A percentile compares a stretch with the other conserved stretches of the same genome.
Evolutionary conservation across 176 grass and related monocot genomes (phyloP).

Genomic region (Miscanthus lutarioriparius): DNA sequence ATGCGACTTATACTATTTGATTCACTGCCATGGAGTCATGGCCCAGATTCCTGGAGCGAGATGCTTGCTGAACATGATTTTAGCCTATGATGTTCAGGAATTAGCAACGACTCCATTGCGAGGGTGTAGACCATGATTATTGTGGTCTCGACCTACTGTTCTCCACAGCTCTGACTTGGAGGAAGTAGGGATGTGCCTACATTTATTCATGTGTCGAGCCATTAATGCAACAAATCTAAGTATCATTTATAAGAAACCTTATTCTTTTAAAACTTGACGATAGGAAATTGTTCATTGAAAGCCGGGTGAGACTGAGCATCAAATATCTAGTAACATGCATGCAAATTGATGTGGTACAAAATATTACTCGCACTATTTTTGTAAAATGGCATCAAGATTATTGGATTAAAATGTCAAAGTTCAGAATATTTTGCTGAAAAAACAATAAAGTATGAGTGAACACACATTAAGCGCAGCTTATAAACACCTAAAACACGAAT

Average conservation of each 20-base stretch:
- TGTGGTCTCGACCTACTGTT: constrained; percentile 61
- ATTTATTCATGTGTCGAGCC: background rate
- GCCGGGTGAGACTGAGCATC: background rate
- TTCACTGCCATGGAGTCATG: background rate
- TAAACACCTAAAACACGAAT: background rate
- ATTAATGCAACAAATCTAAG: constrained; percentile 8
- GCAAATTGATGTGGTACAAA: background rate
- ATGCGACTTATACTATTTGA: background rate
- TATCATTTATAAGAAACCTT: background rate
- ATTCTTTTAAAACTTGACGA: background rate
- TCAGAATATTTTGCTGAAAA: background rate
- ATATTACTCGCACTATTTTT: background rate
- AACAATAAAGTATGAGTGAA: background rate
- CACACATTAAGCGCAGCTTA: background rate
- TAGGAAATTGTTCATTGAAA: constrained; percentile 9
- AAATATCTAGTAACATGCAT: background rate
- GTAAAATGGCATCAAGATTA: background rate
- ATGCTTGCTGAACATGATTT: background rate
- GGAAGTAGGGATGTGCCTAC: constrained; percentile 86
- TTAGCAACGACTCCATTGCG: background rate
- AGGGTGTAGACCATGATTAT: constrained; percentile 17
- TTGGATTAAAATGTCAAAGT: background rate
- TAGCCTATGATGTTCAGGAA: constrained; percentile 10
- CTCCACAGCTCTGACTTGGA: constrained; percentile 88
- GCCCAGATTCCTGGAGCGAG: background rate